Base-by-base conservation (phyloP, 2,329 filamentous ascomycete species). In the Colletotrichum caudatum region DNA sequence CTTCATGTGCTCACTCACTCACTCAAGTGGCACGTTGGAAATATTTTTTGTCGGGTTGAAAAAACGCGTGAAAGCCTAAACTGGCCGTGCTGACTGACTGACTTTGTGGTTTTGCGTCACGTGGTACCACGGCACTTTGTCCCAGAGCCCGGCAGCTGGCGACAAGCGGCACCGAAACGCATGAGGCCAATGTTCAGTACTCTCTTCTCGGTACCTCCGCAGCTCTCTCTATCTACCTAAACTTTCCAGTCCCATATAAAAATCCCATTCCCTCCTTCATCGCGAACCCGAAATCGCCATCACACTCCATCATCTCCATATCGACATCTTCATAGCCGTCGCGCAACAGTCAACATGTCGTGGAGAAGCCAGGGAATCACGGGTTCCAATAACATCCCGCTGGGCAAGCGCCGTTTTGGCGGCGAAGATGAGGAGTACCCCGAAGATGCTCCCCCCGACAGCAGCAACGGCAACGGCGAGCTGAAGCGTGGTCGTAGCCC, bases 331-430 rank as follows among this genome's bases (percentile, higher is more conserved):
- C 20, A 61, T 44, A 51, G 57, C 58, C 53, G 63, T 62, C 60
- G 70, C 70, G 61, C 65, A 65, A 26, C 59, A 46, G 29, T 54
- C 78, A 85, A 75, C 7, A 92, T 92, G 90, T 86, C 90, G 78
- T 92, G 90, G 90, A 86, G 89, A 85, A 89, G 84, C 70, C 90
- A 91, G 81, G 96, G 96, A 77, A 97, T 97, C 81, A 99, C 96
- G 26, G 96, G 96, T 64, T 98, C 97, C 56, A 99, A 99, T 84
- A 98, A 98, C 79, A 97, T 99, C 78, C 96, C 96, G 73, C 86
- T 99, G 73, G 96, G 96, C 64, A 97, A 90, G 77, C 90, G 93
- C 78, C 93, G 95, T 73, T 94, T 97, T 77, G 92, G 90, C 73
- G 93, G 89, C 75, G 91, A 89, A 60, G 89, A 92, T 8, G 78